A percentile compares a stretch with the other conserved stretches of the same genome.
These are phyloP conservation scores for Lachancea quebecensis DNA, from an alignment of 805 yeast genomes.

Conservation along the genomic window DNA sequence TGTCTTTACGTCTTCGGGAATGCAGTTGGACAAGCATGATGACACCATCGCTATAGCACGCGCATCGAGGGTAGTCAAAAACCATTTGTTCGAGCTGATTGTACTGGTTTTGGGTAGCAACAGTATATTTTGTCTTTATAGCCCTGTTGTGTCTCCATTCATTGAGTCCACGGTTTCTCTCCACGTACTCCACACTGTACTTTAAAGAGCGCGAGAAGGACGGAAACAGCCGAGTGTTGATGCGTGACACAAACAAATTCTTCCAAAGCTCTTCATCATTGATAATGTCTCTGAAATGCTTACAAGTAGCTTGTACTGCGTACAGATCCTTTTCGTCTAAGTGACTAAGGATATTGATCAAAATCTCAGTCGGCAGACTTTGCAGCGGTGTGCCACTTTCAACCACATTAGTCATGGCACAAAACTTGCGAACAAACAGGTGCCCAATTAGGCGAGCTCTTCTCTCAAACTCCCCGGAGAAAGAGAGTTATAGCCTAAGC, in stretches of 20 bases:
- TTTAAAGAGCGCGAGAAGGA: slow-evolving; percentile 31
- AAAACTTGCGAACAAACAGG: no score
- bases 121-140: slow-evolving; percentile 27
- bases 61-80: slow-evolving; percentile 31
- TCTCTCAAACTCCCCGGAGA: no score
- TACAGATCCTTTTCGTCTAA: slow-evolving; percentile 33
- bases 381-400: slow-evolving; percentile 5
- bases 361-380: slow-evolving; percentile 33
- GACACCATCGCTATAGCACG: slow-evolving; percentile 32
- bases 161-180: slow-evolving; percentile 24
- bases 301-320: slow-evolving; percentile 29
- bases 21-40: slow-evolving; percentile 30
- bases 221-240: slow-evolving; percentile 31
- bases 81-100: slow-evolving; percentile 26
- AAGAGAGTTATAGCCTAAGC: no score
- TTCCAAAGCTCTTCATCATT: slow-evolving; percentile 40
- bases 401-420: background rate
- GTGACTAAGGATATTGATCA: slow-evolving; percentile 32
- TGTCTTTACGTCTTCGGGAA: slow-evolving; percentile 18
- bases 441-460: background rate
- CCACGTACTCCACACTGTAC: slow-evolving; percentile 32
- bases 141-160: slow-evolving; percentile 33
- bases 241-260: slow-evolving; percentile 29
- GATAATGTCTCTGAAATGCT: slow-evolving; percentile 24
- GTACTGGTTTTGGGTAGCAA: slow-evolving; percentile 21